phyloP scores from a whole-genome alignment of 176 grass and related monocot species.

The Aegilops speltoides region DNA sequence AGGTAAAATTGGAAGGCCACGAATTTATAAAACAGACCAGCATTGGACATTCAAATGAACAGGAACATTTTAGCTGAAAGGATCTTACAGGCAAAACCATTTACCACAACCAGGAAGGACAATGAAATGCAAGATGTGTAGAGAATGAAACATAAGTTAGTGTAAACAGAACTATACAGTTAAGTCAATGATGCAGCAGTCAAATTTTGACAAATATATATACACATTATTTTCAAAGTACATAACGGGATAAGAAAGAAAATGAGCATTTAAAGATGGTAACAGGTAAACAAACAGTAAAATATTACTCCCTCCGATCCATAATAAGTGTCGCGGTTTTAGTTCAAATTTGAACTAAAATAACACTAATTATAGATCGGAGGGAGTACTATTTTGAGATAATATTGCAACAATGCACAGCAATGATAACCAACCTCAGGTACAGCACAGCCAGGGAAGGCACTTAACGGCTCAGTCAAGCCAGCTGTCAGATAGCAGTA shows the following conservation, averaged over 20 bases:
- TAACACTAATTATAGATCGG: too few relatives aligned
- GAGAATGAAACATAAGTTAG: too few relatives aligned
- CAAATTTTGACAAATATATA: neutral
- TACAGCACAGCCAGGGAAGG: slow-evolving; percentile 91
- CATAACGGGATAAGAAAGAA: slow-evolving; percentile 2
- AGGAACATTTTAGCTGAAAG: slow-evolving; percentile 8
- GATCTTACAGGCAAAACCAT: too few relatives aligned
- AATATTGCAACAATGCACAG: slow-evolving; percentile 16
- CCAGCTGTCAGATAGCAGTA: slow-evolving; percentile 75
- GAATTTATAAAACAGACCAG: slow-evolving; percentile 1
- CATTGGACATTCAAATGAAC: neutral
- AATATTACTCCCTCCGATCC: neutral
- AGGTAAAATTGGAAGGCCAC: neutral
- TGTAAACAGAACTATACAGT: too few relatives aligned
- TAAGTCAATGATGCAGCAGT: too few relatives aligned
- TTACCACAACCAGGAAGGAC: too few relatives aligned
- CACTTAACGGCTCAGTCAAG: slow-evolving; percentile 54
- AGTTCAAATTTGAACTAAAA: too few relatives aligned
- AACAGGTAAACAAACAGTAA: slow-evolving; percentile 2
- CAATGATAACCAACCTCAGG: slow-evolving; percentile 57
- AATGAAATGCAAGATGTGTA: too few relatives aligned
- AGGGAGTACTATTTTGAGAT: neutral
- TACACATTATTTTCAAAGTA: neutral
- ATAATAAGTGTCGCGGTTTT: too few relatives aligned
- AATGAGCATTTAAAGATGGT: slow-evolving; percentile 14